These are phyloP conservation scores for Pulveroboletus sp. DNA, from an alignment of 768 basidiomycete genomes.

Conservation along the genomic window DNA sequence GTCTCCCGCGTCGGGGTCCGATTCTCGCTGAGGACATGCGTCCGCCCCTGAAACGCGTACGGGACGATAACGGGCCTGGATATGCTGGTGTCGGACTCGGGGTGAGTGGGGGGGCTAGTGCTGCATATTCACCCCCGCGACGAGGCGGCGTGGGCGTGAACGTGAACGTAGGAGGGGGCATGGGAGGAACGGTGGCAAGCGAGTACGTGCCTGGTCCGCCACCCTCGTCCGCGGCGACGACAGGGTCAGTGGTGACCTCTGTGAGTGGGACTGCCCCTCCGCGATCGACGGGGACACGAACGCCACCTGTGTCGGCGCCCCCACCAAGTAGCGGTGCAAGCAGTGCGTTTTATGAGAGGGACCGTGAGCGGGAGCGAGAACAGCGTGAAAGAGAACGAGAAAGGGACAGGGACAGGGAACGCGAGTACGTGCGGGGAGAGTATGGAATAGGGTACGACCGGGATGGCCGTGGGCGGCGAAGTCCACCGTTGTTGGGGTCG, in stretches of 20 bases:
- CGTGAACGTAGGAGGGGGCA: not conserved
- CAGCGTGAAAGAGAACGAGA: constrained; percentile 13
- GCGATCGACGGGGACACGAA: constrained; percentile 13
- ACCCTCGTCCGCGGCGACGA: constrained; percentile 15
- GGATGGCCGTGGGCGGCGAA: constrained; percentile 23
- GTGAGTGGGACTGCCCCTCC: constrained; percentile 1
- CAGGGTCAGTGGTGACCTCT: not conserved
- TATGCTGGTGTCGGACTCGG: constrained; percentile 3
- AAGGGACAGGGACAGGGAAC: constrained; percentile 24
- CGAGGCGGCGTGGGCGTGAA: constrained; percentile 4
- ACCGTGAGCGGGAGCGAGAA: constrained; percentile 9
- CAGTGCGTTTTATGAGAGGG: constrained; percentile 31
- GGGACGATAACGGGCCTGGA: constrained; percentile 38
- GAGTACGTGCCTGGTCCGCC: constrained; percentile 24
- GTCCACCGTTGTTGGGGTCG: constrained; percentile 22
- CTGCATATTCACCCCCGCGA: constrained; percentile 30
- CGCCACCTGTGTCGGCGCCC: constrained; percentile 24
- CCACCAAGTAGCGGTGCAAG: constrained; percentile 20
- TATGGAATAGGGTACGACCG: constrained; percentile 37
- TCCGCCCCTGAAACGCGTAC: constrained; percentile 42
- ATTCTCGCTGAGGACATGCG: constrained; percentile 35
- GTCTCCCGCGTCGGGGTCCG: constrained; percentile 31
- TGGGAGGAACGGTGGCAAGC: not conserved
- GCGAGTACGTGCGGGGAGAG: constrained; percentile 31
- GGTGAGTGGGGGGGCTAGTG: not conserved